Percentiles rank a stretch among this genome's conserved stretches.
phyloP scores from a whole-genome alignment of 2,329 filamentous ascomycete genomes.

The Meredithiella fracta region DNA sequence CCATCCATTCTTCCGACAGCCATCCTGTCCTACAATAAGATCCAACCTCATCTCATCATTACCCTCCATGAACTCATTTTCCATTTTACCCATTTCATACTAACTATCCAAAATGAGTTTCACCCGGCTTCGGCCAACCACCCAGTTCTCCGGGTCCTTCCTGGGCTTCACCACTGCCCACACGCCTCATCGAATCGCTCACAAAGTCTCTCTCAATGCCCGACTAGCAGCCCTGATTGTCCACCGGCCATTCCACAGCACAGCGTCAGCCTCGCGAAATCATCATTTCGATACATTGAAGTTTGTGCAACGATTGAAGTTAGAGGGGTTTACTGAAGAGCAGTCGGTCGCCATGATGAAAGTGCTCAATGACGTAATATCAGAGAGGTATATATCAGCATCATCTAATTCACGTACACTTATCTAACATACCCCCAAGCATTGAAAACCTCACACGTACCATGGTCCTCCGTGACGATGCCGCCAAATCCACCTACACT shows the following conservation, averaged over 20 bases:
- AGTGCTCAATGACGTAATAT: constrained; percentile 87
- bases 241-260: constrained; percentile 44
- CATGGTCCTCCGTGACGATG: constrained; percentile 93
- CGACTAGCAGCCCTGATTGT: not conserved
- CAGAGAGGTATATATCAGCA: constrained; percentile 52
- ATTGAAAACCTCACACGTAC: constrained; percentile 95
- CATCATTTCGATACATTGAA: constrained; percentile 98
- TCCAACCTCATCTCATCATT: not conserved
- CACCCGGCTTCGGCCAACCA: not conserved
- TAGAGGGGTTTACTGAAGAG: constrained; percentile 87
- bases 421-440: constrained; percentile 27
- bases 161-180: not conserved
- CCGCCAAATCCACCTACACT: constrained; percentile 61
- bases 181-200: not conserved
- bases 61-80: not conserved
- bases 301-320: constrained; percentile 78
- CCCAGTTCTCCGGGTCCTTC: not conserved
- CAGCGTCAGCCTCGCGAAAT: constrained; percentile 44
- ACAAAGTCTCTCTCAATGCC: not conserved
- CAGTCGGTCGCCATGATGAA: constrained; percentile 98
- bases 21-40: not conserved
- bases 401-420: not conserved
- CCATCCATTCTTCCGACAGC: not conserved
- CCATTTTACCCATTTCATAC: too few relatives aligned
- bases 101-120: not conserved